Evolutionary conservation across 345 rosid genomes (phyloP).

Genomic region (Syzygium grande): DNA sequence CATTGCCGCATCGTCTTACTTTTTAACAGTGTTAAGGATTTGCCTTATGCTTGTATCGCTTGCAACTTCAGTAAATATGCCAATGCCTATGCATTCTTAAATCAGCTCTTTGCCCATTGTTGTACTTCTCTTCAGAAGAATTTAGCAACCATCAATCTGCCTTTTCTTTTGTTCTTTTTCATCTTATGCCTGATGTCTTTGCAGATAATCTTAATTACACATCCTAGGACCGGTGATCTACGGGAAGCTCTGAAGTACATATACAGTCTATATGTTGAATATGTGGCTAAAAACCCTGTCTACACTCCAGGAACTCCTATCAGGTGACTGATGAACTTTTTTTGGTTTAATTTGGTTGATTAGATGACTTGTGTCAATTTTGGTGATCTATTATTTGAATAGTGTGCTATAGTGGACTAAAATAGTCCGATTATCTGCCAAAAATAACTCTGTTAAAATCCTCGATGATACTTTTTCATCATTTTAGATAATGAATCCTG

Average conservation of each 20-base stretch:
- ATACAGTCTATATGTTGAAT: conserved; percentile 80
- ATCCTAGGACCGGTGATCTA: conserved; percentile 87
- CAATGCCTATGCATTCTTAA: neutral
- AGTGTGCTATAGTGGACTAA: neutral
- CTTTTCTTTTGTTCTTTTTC: neutral
- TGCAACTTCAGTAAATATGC: neutral
- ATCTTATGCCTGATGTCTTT: neutral
- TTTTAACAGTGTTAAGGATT: neutral
- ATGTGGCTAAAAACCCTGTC: conserved; percentile 77
- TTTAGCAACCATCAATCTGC: neutral
- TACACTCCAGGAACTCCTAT: conserved; percentile 74
- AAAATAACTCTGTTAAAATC: neutral
- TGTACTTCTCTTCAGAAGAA: neutral
- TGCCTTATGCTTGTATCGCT: neutral
- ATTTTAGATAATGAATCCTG: neutral
- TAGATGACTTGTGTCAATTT: neutral
- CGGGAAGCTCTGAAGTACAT: conserved; percentile 74
- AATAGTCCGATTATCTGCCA: neutral
- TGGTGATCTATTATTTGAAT: neutral
- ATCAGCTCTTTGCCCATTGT: neutral
- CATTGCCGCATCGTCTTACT: neutral
- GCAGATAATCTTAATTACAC: conserved; percentile 82
- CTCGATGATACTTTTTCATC: neutral
- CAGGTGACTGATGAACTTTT: conserved; percentile 37
- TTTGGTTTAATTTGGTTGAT: conserved; percentile 30